Base-by-base conservation (phyloP, 352 stramenopile genomes). In the Albugo candida region DNA sequence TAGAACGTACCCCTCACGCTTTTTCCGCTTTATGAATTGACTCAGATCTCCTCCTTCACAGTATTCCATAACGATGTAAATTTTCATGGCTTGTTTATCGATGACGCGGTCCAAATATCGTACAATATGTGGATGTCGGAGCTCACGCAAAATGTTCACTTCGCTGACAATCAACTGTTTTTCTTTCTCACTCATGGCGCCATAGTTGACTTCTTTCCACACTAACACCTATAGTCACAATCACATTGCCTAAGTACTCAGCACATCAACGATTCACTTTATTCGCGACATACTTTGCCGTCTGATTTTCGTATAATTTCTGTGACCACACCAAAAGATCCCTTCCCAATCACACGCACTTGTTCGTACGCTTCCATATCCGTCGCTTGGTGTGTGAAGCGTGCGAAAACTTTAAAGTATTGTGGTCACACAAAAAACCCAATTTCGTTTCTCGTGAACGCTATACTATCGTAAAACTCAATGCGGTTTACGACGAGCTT, bases 21-120 rank as follows among this genome's bases (percentile, higher is more conserved):
- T 88, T 67, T 92, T 89, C 49, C 81, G 73, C 60, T 88, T 92
- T 59, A 93, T 92, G 61, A 87, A 86, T 58, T 88, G 74, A 36
- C 81, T 82, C 27, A 95, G 56, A 48, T 95, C 83, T 41, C 83
- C 83, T 34, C 83, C 83, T 48, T 92, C 77, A 56, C 85, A 96
- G 63, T 83, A 94, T 57, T 96, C 86, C 86, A 96, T 96, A 50
- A 96, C 73, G 45, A 96, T 96, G 66, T 95, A 94, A 52, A 95
- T 86, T 63, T 91, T 91, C 42, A 80, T 93, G 12, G 66, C 74
- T 46, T 83, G 65, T 57, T 94, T 93, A 61, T 96, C 85, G 49
- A 96, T 93, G 48, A 96, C 82, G 41, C 85, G 77, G 63, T 96
- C 86, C 54, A 95, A 67, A 63, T 96, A 96, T 20, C 81, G 79